Evolutionary conservation across 1,284 basidiomycete species (phyloP), one percentile per base, ranked within the genome.

Genomic region (Exsudoporus floridanus): DNA sequence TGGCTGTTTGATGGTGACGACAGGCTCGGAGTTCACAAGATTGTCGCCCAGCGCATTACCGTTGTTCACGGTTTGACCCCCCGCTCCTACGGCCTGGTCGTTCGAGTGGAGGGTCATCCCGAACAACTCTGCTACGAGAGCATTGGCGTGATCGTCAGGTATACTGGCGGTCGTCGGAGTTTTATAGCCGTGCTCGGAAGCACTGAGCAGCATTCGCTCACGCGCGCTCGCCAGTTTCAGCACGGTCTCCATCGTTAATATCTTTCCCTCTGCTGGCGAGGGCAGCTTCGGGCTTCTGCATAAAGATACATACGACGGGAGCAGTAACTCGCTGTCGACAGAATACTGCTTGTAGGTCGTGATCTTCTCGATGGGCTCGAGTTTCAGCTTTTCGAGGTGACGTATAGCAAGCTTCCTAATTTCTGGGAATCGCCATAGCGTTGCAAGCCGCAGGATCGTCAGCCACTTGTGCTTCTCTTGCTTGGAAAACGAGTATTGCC

Each of bases 361-460:
- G 50, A 88, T 86, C 36, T 81, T 77, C 39, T 78, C 75, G 39
- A 88, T 77, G 0, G 85, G 82, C 18, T 79, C 75, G 45, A 88
- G 77, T 36, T 75, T 71, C 7, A 81, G 69, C 60, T 74, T 78
- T 60, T 88, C 82, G 1, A 88, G 77, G 54, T 88, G 81, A 10
- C 82, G 78, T 5, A 84, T 69, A 0, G 79, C 79, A 2, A 89
- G 78, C 6, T 67, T 66, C 53, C 83, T 80, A 10, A 89, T 78
- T 47, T 84, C 81, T 1, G 61, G 54, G 66, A 89, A 89, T 0
- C 64, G 52, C 86, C 86, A 89, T 23, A 72, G 67, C 33, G 78
- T 74, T 0, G 87, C 75, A 1, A 88, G 80, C 14, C 69, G 72
- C 2, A 89, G 72, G 46, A 89, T 82, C 0, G 71, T 70, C 0